A percentile compares a stretch with the other conserved stretches of the same genome.
Conservation (phyloP, 1,139 yeast genomes). For the Nakaseomyces kungkrabaensis region DNA sequence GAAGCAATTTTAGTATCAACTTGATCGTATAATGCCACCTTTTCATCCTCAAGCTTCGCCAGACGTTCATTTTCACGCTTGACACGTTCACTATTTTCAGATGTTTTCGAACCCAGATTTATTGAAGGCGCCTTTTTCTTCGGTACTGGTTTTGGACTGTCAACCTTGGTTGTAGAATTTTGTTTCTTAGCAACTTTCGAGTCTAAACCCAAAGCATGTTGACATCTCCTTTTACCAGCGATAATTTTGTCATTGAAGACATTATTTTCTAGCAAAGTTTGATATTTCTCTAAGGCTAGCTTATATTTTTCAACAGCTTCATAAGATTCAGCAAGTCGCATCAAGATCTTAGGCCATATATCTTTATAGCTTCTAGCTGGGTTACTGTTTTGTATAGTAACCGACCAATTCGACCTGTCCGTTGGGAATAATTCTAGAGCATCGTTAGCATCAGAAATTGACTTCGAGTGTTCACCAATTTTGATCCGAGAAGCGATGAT, state of each 20-base stretch:
- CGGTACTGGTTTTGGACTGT: not conserved
- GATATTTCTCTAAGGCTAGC: conserved; percentile 55
- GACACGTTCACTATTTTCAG: conserved; percentile 13
- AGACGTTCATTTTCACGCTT: conserved; percentile 33
- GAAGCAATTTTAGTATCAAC: conserved; percentile 44
- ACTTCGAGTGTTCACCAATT: conserved; percentile 63
- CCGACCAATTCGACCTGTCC: conserved; percentile 23
- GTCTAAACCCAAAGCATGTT: conserved; percentile 26
- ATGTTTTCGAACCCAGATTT: conserved; percentile 1
- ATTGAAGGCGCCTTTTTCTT: conserved; percentile 6
- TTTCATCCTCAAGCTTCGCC: conserved; percentile 47
- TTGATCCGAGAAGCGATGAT: conserved; percentile 62
- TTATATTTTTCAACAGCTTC: conserved; percentile 67
- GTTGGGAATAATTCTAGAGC: conserved; percentile 53
- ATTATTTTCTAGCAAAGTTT: conserved; percentile 55
- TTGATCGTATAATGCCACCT: conserved; percentile 48
- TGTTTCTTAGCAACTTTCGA: not conserved
- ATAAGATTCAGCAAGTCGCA: conserved; percentile 70
- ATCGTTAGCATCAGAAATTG: conserved; percentile 42
- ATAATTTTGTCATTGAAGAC: conserved; percentile 51
- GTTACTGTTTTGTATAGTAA: conserved; percentile 32
- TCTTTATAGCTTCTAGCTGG: conserved; percentile 52
- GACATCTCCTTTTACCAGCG: conserved; percentile 80
- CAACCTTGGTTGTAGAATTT: conserved; percentile 5
- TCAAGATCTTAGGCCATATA: conserved; percentile 63